Evolutionary conservation across 768 basidiomycete genomes (phyloP), one percentile per base, ranked within the genome.

Genomic region (Termitomyces sp.): DNA sequence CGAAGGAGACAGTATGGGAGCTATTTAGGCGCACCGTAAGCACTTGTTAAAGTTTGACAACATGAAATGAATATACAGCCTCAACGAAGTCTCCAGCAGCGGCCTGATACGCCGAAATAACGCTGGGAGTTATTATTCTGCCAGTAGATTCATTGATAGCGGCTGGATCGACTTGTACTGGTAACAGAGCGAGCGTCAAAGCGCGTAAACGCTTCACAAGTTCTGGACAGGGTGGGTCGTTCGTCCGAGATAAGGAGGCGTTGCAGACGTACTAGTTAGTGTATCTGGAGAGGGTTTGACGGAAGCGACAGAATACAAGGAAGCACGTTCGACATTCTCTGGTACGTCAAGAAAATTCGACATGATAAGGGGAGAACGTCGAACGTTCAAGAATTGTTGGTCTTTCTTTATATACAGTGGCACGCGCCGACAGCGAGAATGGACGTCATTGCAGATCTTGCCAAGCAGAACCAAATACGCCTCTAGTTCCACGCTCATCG

Each of bases 1-100:
- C 87, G 80, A 21, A 92, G 74, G 8, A 94, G 79, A 62, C 84
- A 86, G 62, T 91, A 94, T 0, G 90, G 89, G n/a, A 93, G 78
- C 89, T 92, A 63, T 5, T 26, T 31, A 37, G 10, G 15, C 10
- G 8, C 44, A 23, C 37, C 33, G 19, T 33, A 37, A 43, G 38
- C 41, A 54, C 3, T 41, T n/a, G 31, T 35, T n/a, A 17, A 11
- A 47, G 23, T 2, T n/a, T n/a, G 26, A n/a, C n/a, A 30, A 19
- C 17, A 9, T 23, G 15, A 23, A 53, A 26, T 5, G 9, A 10
- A 56, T 86, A 62, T 64, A 94, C 91, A 26, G 91, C 89, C 66
- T 94, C 90, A 17, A 76, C 69, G 66, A 94, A 94, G 70, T 96
- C 93, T 6, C 95, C 95, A 8, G 89, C 94, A 23, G 91, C 87